phyloP scores from a whole-genome alignment of 495 filamentous ascomycete genomes.

The Delitschia confertaspora region DNA sequence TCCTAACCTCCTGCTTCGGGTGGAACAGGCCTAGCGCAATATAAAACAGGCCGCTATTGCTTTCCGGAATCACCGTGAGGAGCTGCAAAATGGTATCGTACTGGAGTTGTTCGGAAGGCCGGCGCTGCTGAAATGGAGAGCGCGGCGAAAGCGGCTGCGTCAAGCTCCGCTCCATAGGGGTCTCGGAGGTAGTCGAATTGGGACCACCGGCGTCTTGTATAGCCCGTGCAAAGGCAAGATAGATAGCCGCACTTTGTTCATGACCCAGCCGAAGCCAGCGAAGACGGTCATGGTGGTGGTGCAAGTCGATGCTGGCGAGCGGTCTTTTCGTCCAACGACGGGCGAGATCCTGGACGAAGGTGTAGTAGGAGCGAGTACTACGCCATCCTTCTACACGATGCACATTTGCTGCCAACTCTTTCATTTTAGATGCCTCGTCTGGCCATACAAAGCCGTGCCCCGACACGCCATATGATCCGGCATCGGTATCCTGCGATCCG shows the following conservation, averaged over 20 bases:
- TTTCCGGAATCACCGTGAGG: constrained; percentile 77
- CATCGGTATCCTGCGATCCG: constrained; percentile 53
- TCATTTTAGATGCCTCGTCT: constrained; percentile 67
- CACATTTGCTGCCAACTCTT: constrained; percentile 81
- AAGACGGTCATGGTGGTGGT: constrained; percentile 86
- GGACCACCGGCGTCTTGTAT: constrained; percentile 46
- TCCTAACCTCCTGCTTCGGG: constrained; percentile 66
- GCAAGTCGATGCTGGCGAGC: constrained; percentile 74
- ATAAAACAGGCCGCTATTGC: constrained; percentile 84
- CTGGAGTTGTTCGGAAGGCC: constrained; percentile 17
- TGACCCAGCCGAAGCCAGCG: constrained; percentile 65
- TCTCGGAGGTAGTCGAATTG: constrained; percentile 11
- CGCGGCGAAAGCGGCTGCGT: not conserved
- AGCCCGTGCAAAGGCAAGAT: constrained; percentile 64
- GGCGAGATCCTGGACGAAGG: constrained; percentile 75
- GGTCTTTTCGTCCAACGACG: constrained; percentile 59
- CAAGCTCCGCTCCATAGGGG: constrained; percentile 1
- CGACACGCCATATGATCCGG: constrained; percentile 53
- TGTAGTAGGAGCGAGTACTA: constrained; percentile 87
- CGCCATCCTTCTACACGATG: constrained; percentile 93
- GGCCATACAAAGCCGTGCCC: constrained; percentile 96
- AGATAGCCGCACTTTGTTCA: constrained; percentile 65
- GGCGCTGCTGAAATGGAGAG: not conserved
- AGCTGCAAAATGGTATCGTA: constrained; percentile 87
- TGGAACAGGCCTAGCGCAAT: constrained; percentile 91